phyloP scores from a whole-genome alignment of 495 filamentous ascomycete species.

The Evernia prunastri region DNA sequence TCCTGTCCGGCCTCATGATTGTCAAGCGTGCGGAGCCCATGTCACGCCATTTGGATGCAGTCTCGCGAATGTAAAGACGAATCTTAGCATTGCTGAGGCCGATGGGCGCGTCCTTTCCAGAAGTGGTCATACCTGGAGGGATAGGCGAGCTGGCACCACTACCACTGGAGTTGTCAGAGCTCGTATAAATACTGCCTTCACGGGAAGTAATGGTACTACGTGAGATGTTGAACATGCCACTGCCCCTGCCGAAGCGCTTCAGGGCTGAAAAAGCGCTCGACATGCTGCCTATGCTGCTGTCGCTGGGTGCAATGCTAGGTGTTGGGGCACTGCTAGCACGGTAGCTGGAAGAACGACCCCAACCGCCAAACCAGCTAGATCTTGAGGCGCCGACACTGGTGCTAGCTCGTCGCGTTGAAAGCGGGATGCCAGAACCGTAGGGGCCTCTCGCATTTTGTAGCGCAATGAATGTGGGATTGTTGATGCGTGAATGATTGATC shows the following conservation, averaged over 20 bases:
- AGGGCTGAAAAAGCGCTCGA: constrained; percentile 64
- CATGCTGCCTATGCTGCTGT: constrained; percentile 53
- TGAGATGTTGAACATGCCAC: constrained; percentile 72
- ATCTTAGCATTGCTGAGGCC: constrained; percentile 72
- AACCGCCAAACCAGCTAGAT: constrained; percentile 27
- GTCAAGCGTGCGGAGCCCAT: constrained; percentile 77
- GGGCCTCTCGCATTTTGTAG: constrained; percentile 60
- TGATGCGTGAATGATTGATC: constrained; percentile 74
- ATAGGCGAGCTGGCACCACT: constrained; percentile 50
- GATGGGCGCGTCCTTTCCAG: constrained; percentile 47
- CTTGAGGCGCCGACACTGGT: constrained; percentile 22
- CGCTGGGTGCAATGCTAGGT: constrained; percentile 46
- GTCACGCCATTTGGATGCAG: constrained; percentile 77
- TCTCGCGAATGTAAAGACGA: constrained; percentile 72
- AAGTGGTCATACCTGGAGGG: constrained; percentile 47
- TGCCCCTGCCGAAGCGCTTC: constrained; percentile 58
- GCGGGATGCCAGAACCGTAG: constrained; percentile 32
- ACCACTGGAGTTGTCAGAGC: constrained; percentile 37
- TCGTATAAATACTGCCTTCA: constrained; percentile 54
- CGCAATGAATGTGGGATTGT: constrained; percentile 83
- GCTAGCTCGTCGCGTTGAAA: constrained; percentile 35
- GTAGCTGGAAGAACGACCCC: constrained; percentile 43
- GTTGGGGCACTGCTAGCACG: constrained; percentile 49
- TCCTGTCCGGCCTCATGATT: constrained; percentile 52
- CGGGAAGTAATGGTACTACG: constrained; percentile 53